phyloP scores from a whole-genome alignment of 257 asterid genomes.

The Anisodus tanguticus region DNA sequence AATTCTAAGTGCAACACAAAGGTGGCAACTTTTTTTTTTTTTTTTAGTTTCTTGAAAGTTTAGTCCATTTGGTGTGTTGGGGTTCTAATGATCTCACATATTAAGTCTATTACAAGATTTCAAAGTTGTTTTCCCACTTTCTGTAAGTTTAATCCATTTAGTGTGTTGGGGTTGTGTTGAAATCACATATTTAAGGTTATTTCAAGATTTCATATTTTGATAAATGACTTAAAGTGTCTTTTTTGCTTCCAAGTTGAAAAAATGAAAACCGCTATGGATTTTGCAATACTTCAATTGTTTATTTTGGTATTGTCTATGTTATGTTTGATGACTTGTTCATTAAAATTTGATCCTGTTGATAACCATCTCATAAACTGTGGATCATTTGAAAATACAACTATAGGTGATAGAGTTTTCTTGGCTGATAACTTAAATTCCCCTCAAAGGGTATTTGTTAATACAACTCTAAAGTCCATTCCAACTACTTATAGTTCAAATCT shows the following conservation, averaged over 20 bases:
- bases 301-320: slow-evolving; percentile 15
- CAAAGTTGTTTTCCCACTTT: background rate
- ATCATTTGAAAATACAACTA: slow-evolving; percentile 35
- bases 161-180: background rate
- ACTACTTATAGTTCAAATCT: slow-evolving; percentile 35
- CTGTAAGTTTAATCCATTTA: slow-evolving; percentile 1
- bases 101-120: background rate
- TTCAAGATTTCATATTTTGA: background rate
- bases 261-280: slow-evolving; percentile 9
- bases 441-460: slow-evolving; percentile 30
- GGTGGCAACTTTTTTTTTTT: background rate
- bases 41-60: background rate
- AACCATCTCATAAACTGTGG: slow-evolving; percentile 51
- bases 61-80: background rate
- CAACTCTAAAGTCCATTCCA: slow-evolving; percentile 35
- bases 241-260: background rate
- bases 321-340: slow-evolving; percentile 32
- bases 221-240: slow-evolving; percentile 20
- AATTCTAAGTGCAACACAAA: background rate
- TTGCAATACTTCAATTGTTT: slow-evolving; percentile 9
- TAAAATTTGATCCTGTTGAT: slow-evolving; percentile 46
- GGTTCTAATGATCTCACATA: background rate
- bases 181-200: background rate
- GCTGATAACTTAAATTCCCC: slow-evolving; percentile 41
- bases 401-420: slow-evolving; percentile 43